Conservation (phyloP, 1,284 basidiomycete genomes). For the Thecaphora thlaspeos region DNA sequence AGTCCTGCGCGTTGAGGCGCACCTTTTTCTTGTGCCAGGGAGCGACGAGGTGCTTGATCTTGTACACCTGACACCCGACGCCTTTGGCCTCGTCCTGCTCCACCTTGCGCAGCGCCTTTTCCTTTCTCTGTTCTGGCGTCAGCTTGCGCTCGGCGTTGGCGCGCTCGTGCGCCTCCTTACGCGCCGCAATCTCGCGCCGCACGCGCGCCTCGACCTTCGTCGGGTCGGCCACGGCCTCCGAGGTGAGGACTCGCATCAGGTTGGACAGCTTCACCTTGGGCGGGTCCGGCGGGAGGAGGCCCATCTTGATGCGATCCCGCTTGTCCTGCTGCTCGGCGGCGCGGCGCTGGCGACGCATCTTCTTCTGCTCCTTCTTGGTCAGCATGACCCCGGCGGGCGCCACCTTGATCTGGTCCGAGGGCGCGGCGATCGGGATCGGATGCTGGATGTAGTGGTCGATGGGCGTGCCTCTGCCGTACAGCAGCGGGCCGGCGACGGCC, state of each 20-base stretch:
- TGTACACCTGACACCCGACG: slow-evolving; percentile 81
- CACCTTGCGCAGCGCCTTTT: slow-evolving; percentile 69
- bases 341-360: slow-evolving; percentile 85
- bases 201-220: slow-evolving; percentile 96
- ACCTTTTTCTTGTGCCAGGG: slow-evolving; percentile 94
- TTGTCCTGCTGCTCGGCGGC: slow-evolving; percentile 91
- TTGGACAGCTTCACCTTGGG: slow-evolving; percentile 96
- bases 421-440: slow-evolving; percentile 91
- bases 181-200: slow-evolving; percentile 83
- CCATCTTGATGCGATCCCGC: slow-evolving; percentile 92
- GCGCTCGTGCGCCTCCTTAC: slow-evolving; percentile 85
- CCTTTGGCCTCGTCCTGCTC: slow-evolving; percentile 74
- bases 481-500: slow-evolving; percentile 3
- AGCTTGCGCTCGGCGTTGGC: slow-evolving; percentile 86
- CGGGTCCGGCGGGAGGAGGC: slow-evolving; percentile 86
- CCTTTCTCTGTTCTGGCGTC: slow-evolving; percentile 80
- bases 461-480: slow-evolving; percentile 65
- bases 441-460: slow-evolving; percentile 93
- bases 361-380: slow-evolving; percentile 79
- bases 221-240: slow-evolving; percentile 93
- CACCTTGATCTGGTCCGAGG: slow-evolving; percentile 76
- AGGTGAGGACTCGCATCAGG: slow-evolving; percentile 95
- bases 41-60: slow-evolving; percentile 80
- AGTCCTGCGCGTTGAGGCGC: slow-evolving; percentile 89
- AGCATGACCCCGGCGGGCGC: slow-evolving; percentile 60